A percentile compares a stretch with the other conserved stretches of the same genome.
Evolutionary conservation across 2,329 filamentous ascomycete species (phyloP).

Genomic region (Phyllachora maydis): DNA sequence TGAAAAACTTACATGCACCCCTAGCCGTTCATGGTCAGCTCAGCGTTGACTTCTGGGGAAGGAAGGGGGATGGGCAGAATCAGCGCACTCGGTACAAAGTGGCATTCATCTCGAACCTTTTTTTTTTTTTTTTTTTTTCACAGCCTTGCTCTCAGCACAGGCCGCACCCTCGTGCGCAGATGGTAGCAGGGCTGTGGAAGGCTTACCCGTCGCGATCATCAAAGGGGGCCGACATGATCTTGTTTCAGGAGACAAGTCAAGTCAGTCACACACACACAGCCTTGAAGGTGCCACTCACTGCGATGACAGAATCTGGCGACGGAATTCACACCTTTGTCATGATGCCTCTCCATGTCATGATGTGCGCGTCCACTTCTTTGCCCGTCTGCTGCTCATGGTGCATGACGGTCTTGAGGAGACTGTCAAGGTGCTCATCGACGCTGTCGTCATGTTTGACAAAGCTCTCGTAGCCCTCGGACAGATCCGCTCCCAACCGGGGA

Average conservation of each 20-base stretch:
- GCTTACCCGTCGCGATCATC: conserved; percentile 58
- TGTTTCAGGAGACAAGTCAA: background rate
- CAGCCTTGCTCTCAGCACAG: no score
- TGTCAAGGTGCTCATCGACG: conserved; percentile 72
- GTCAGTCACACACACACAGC: background rate
- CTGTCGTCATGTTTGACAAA: conserved; percentile 72
- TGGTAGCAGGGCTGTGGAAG: conserved; percentile 4
- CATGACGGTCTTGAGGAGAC: conserved; percentile 56
- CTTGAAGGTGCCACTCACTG: background rate
- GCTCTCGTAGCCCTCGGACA: conserved; percentile 61
- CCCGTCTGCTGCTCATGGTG: conserved; percentile 49
- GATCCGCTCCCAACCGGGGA: conserved; percentile 45
- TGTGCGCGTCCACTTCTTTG: conserved; percentile 49
- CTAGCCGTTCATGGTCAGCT: conserved; percentile 12
- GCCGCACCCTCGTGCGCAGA: background rate
- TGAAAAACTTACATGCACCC: conserved; percentile 31
- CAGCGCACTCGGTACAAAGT: conserved; percentile 63
- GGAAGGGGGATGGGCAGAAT: conserved; percentile 1
- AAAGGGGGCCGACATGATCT: conserved; percentile 77
- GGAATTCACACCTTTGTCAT: conserved; percentile 90
- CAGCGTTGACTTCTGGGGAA: conserved; percentile 7
- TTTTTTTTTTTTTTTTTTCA: no score
- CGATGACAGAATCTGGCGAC: no score
- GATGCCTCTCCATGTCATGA: conserved; percentile 94
- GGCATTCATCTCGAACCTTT: conserved; percentile 87